Base-by-base conservation (phyloP, 345 rosid species). In the Salix dunnii region DNA sequence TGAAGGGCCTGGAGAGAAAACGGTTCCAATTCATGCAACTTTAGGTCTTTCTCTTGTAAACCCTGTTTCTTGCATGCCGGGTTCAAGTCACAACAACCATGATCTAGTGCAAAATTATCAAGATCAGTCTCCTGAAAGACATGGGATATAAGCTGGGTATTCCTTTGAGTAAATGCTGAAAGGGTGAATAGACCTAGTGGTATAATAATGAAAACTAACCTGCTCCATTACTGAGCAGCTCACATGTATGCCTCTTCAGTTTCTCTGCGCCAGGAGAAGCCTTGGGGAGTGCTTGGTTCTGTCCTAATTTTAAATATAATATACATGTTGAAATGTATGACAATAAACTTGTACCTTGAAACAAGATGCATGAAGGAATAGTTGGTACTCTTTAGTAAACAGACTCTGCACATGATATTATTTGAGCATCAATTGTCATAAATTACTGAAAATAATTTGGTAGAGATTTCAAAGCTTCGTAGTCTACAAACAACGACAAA, bases 1-100 rank as follows among this genome's bases (percentile, higher is more conserved):
- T 85, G 93, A 82, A 91, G 90, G 82, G 87, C 87, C 82, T 84
- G 89, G 48, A 82, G 77, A 74, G 89, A 68, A 77, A 14, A 71
- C 33, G 91, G 87, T 66, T 87, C 90, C 55, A 93, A 76, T 53
- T 84, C 85, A 82, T 83, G 81, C 84, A 90, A 71, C 11, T 77
- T 60, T 38, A 81, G 79, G 40, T 84, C 78, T 58, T 82, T 83
- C 70, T 77, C 80, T 73, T 79, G 30, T 51, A 79, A 71, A 46
- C 78, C 84, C 73, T 75, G 87, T 68, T 77, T 78, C 69, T 35
- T 65, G 79, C 64, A 38, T 65, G 79, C 71, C 66, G 65, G 76
- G 80, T 77, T 77, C 79, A 77, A 60, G 68, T 74, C 80, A 69
- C 25, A 46, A 74, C 71, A 73, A 61, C 43, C 74, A 71, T 71